A percentile compares a stretch with the other conserved stretches of the same genome.
Evolutionary conservation across 768 basidiomycete species (phyloP).

Genomic region (Macrolepiota dolichaula): DNA sequence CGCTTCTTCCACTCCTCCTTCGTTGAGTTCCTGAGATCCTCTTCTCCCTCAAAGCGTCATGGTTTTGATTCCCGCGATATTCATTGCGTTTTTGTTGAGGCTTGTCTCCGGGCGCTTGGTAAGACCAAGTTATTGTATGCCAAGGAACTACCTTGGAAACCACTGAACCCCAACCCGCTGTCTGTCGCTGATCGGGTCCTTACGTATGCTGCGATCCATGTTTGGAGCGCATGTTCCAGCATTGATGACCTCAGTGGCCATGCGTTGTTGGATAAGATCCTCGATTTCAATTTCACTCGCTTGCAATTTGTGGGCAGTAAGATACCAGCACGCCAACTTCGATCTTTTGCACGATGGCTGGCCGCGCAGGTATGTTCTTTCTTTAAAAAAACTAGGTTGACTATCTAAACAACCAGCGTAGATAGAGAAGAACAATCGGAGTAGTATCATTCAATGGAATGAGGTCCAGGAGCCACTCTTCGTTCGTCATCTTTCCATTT

Average conservation of each 20-base stretch:
- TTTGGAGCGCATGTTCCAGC: neutral
- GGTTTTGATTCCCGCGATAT: neutral
- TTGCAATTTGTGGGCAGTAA: neutral
- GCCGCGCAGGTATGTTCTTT: neutral
- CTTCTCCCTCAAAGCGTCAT: neutral
- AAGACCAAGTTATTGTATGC: neutral
- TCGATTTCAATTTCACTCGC: neutral
- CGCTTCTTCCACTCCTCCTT: slow-evolving; percentile 4
- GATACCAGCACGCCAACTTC: neutral
- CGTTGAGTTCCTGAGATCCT: neutral
- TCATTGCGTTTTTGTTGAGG: neutral
- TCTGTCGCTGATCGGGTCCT: neutral
- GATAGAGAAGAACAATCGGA: neutral
- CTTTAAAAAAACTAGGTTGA: neutral
- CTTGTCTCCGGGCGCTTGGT: neutral
- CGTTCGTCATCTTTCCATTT: neutral
- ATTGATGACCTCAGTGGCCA: neutral
- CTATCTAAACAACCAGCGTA: neutral
- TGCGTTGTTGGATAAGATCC: neutral
- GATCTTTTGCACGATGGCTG: neutral
- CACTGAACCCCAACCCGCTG: neutral
- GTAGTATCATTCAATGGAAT: neutral
- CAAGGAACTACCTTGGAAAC: neutral
- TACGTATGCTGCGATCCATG: neutral
- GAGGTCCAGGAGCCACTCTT: neutral